A percentile compares a stretch with the other conserved stretches of the same genome.
phyloP scores from a whole-genome alignment of 1,284 basidiomycete genomes.

The Moniliella sp. region DNA sequence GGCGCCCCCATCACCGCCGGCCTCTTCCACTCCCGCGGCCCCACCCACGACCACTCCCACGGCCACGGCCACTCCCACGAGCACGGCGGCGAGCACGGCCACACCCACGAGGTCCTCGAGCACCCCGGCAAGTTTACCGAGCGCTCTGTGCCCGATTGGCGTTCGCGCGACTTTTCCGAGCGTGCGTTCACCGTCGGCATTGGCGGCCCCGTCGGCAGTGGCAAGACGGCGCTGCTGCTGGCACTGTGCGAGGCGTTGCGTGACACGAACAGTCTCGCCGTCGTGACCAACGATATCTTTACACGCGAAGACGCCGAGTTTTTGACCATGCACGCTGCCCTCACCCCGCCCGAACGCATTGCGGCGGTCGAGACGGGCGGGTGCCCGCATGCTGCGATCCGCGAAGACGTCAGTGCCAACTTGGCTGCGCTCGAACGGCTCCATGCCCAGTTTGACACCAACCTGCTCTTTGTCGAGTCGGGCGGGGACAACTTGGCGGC shows the following conservation, averaged over 20 bases:
- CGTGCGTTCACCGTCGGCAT: conserved; percentile 90
- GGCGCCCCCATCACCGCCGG: neutral
- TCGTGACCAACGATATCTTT: conserved; percentile 33
- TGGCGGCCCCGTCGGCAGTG: conserved; percentile 82
- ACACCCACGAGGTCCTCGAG: conserved; percentile 17
- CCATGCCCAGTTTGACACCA: conserved; percentile 49
- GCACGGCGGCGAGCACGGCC: conserved; percentile 19
- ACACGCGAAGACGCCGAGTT: conserved; percentile 90
- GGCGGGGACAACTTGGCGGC: conserved; percentile 88
- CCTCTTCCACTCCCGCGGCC: conserved; percentile 4
- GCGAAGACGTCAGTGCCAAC: conserved; percentile 92
- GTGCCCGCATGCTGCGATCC: conserved; percentile 32
- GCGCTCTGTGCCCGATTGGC: conserved; percentile 73
- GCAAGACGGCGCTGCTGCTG: conserved; percentile 82
- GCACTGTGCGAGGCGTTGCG: conserved; percentile 70
- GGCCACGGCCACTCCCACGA: conserved; percentile 10
- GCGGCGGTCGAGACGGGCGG: conserved; percentile 71
- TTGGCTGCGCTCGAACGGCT: conserved; percentile 79
- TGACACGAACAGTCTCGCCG: conserved; percentile 69
- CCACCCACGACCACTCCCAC: conserved; percentile 3
- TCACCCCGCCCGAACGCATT: conserved; percentile 56
- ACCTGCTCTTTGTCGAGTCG: conserved; percentile 60
- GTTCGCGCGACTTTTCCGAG: conserved; percentile 63
- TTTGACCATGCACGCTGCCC: conserved; percentile 69
- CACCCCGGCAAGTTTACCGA: conserved; percentile 65